Evolutionary conservation across 371 early-diverging fungal genomes (phyloP).

Genomic region (Lichtheimia ramosa): DNA sequence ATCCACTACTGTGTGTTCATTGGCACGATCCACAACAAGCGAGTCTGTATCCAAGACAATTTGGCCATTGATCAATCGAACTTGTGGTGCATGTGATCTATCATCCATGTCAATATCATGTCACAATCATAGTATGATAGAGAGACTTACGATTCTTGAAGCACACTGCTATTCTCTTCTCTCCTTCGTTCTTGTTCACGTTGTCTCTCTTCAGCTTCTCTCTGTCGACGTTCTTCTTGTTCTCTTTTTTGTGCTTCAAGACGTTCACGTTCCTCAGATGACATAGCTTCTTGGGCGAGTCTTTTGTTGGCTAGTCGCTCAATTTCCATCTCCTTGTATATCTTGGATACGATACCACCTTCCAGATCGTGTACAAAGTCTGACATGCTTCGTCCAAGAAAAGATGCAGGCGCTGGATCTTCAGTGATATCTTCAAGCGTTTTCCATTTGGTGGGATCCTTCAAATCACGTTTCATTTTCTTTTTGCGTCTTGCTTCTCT

Average conservation of each 20-base stretch:
- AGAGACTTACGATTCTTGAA: constrained; percentile 31
- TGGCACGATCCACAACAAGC: constrained; percentile 43
- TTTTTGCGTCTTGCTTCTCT: background rate
- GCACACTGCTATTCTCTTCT: constrained; percentile 17
- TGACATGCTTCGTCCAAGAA: constrained; percentile 47
- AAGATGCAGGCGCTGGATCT: constrained; percentile 33
- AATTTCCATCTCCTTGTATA: constrained; percentile 47
- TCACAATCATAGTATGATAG: background rate
- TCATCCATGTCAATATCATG: too few species aligned
- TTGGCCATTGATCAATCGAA: constrained; percentile 63
- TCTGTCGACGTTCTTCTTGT: constrained; percentile 18
- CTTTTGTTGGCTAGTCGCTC: constrained; percentile 25
- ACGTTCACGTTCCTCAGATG: background rate
- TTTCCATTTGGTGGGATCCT: constrained; percentile 16
- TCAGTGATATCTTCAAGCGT: constrained; percentile 43
- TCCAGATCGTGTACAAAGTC: constrained; percentile 49
- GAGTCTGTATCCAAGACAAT: constrained; percentile 68
- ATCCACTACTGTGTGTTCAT: constrained; percentile 26
- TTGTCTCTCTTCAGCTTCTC: constrained; percentile 3
- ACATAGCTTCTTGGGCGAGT: constrained; percentile 15
- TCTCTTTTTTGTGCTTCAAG: constrained; percentile 21
- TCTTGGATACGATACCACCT: constrained; percentile 46
- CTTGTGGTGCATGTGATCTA: constrained; percentile 57
- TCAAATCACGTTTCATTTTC: background rate
- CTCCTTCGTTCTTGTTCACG: constrained; percentile 21